Evolutionary conservation across 1,284 basidiomycete species (phyloP), one percentile per base, ranked within the genome.

Genomic region (Ganoderma boninense): DNA sequence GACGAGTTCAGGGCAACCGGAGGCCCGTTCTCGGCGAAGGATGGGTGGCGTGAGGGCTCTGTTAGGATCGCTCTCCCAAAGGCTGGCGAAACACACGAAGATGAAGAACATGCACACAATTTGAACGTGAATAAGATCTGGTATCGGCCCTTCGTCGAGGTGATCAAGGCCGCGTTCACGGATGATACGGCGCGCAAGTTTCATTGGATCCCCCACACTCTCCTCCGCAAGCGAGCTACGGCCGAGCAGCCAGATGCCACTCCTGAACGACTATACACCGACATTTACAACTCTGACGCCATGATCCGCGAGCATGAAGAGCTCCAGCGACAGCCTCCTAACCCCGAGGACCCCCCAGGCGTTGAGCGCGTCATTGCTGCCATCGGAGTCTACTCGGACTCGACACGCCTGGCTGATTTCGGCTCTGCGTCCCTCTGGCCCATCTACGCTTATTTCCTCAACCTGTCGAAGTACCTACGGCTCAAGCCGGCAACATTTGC

Each of bases 61-160:
- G 78, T 81, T 0, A n/a, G n/a, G n/a, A n/a, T 14, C 2, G 32
- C 13, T 59, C 67, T 82, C 2, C 77, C 79, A 0, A 71, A 70
- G 38, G 74, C 74, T 16, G 44, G 64, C 3, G 29, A 64, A 1
- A 66, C 69, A 10, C 62, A 77, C 40, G 16, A 8, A 1, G 74
- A 67, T 49, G 80, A n/a, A 82, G 65, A 73, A 23, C 0, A 64
- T 0, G 76, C 79, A 2, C 80, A 80, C 0, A 40, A 52, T 1
- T 78, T 79, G 57, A 60, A 64, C 2, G 75, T 82, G 2, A n/a
- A 66, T 0, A 76, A 77, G n/a, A 59, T 83, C 14, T 75, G 64
- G 40, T 40, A 66, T 14, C 73, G 73, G 0, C 56, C 52, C 0
- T 66, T 77, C 4, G 44, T 71, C 29, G 65, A 56, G 4, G 49